Percentiles rank a stretch among this genome's conserved stretches.
These are phyloP conservation scores for Suillus placidus DNA, from an alignment of 768 basidiomycete genomes.

Conservation along the genomic window DNA sequence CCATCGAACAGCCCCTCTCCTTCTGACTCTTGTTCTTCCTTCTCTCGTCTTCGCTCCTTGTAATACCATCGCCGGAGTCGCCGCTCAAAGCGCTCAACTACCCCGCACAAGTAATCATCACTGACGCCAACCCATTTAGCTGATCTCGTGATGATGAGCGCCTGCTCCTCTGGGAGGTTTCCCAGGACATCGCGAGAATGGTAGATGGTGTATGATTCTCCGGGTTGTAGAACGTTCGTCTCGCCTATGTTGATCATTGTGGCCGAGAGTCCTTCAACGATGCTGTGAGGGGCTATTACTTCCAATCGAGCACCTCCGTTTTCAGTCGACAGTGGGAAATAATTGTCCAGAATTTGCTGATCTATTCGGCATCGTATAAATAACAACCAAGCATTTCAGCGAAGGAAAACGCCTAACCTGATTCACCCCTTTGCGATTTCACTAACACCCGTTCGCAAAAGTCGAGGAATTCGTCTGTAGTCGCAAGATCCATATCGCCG, in stretches of 20 bases:
- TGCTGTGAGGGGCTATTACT: not conserved
- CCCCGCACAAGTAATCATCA: conserved; percentile 49
- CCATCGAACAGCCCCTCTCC: not conserved
- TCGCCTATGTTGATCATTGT: conserved; percentile 11
- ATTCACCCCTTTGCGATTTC: conserved; percentile 31
- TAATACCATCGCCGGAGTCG: conserved; percentile 57
- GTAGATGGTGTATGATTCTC: conserved; percentile 65
- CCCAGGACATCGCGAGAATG: conserved; percentile 70
- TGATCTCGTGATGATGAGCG: conserved; percentile 51
- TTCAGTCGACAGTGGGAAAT: conserved; percentile 41
- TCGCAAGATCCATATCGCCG: conserved; percentile 50
- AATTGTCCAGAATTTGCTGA: conserved; percentile 39
- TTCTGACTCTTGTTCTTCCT: conserved; percentile 16
- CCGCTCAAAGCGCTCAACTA: conserved; percentile 70
- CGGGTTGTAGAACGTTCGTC: conserved; percentile 45
- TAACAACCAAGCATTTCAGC: not conserved
- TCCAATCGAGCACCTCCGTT: not conserved
- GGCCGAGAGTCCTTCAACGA: conserved; percentile 12
- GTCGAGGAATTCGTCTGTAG: conserved; percentile 64
- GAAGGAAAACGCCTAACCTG: conserved; percentile 25
- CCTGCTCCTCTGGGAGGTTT: conserved; percentile 51
- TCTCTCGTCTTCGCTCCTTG: conserved; percentile 25
- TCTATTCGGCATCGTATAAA: conserved; percentile 19
- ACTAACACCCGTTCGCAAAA: conserved; percentile 64
- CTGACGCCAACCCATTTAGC: conserved; percentile 59